Evolutionary conservation across 164 flowering plant species (phyloP), one percentile per base, ranked within the genome.

Genomic region (Paratinospora sagittata): DNA sequence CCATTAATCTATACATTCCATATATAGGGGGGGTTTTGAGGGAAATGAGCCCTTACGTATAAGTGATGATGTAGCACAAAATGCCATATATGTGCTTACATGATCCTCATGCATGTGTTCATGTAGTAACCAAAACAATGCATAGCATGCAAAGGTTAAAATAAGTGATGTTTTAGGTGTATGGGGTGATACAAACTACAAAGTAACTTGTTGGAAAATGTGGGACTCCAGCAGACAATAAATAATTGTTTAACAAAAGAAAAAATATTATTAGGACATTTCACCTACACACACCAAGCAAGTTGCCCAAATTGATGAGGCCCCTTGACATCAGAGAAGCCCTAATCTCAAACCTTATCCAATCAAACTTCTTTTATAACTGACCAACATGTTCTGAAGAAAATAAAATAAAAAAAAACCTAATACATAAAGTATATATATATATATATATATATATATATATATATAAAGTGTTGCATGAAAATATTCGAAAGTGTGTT

Each of bases 291-390:
- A 69, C 45, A 63, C 68, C 80, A 73, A 79, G 77, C 70, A 78
- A 73, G 43, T 39, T 81, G 79, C 86, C 81, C 80, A 80, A 74
- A 68, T 76, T 82, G 65, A 79, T n/a, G n/a, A n/a, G 74, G 73
- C n/a, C n/a, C n/a, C 74, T 78, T 73, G 72, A 68, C 70, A 76
- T 76, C 76, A 70, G 68, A 69, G 14, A 78, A 66, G 16, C 33
- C 52, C 45, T 67, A 66, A 66, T 66, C 36, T 65, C 6, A 14
- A 14, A 21, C 70, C 58, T 24, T 10, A 37, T 68, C 67, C n/a
- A 65, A 47, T 33, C 27, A 21, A 39, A 39, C 21, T 13, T 8
- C 41, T 66, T 23, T 12, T n/a, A n/a, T n/a, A 57, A 33, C 27
- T 45, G n/a, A 34, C 26, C 24, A 69, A 21, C 37, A 39, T 26